These are phyloP conservation scores for Kodamaea sp. DNA, from an alignment of 1,139 yeast genomes.

Conservation along the genomic window DNA sequence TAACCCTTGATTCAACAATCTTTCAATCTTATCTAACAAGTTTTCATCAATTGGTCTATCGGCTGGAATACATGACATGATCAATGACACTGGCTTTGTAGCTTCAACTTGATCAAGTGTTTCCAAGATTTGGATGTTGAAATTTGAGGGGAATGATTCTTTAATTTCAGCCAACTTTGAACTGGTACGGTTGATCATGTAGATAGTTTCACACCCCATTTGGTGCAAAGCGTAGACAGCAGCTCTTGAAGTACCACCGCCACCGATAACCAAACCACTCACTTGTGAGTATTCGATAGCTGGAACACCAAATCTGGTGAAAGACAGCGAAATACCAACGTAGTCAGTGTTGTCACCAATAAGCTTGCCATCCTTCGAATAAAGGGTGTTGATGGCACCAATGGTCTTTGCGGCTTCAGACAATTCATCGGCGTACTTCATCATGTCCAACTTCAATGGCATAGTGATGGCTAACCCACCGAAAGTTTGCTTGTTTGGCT, in stretches of 20 bases:
- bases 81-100: slow-evolving; percentile 51
- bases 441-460: slow-evolving; percentile 80
- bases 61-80: slow-evolving; percentile 88
- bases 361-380: slow-evolving; percentile 49
- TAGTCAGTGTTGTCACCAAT: slow-evolving; percentile 95
- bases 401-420: slow-evolving; percentile 71
- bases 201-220: slow-evolving; percentile 75
- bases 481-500: slow-evolving; percentile 40
- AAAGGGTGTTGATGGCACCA: slow-evolving; percentile 92
- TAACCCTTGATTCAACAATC: slow-evolving; percentile 42
- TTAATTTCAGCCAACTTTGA: slow-evolving; percentile 61
- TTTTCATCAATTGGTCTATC: slow-evolving; percentile 64
- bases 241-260: slow-evolving; percentile 97
- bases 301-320: slow-evolving; percentile 59
- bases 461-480: slow-evolving; percentile 94
- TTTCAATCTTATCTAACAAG: slow-evolving; percentile 46
- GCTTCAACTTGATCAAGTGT: slow-evolving; percentile 40
- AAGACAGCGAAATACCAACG: slow-evolving; percentile 78
- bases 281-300: slow-evolving; percentile 28
- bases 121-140: slow-evolving; percentile 59
- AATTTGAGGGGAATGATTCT: slow-evolving; percentile 56
- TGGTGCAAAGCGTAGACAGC: slow-evolving; percentile 82
- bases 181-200: slow-evolving; percentile 76
- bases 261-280: slow-evolving; percentile 80
- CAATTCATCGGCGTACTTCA: slow-evolving; percentile 58